Percentiles rank a stretch among this genome's conserved stretches.
phyloP scores from a whole-genome alignment of 2,329 filamentous ascomycete genomes.

The Cladosporium sp. region DNA sequence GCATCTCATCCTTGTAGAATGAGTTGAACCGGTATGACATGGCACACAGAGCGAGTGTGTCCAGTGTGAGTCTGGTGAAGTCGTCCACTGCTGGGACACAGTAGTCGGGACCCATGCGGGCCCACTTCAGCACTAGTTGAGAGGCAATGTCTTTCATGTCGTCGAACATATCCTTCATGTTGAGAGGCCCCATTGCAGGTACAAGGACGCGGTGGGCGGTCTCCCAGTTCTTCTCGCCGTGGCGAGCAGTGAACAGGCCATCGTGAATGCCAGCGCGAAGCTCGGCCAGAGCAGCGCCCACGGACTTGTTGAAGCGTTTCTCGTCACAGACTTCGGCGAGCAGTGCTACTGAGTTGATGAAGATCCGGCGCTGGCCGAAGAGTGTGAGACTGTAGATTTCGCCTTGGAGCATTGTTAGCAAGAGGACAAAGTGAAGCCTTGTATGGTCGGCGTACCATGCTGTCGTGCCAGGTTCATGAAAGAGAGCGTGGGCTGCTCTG shows the following conservation, averaged over 20 bases:
- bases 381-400: conserved; percentile 21
- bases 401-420: conserved; percentile 7
- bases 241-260: conserved; percentile 60
- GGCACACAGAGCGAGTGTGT: conserved; percentile 67
- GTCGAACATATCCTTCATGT: conserved; percentile 63
- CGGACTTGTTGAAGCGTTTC: conserved; percentile 53
- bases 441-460: conserved; percentile 16
- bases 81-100: conserved; percentile 61
- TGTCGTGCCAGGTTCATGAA: conserved; percentile 48
- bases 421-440: background rate
- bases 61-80: conserved; percentile 68
- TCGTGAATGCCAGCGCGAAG: conserved; percentile 59
- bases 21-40: conserved; percentile 72
- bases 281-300: conserved; percentile 49
- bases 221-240: conserved; percentile 33
- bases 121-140: conserved; percentile 34
- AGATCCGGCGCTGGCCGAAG: conserved; percentile 17
- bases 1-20: conserved; percentile 64
- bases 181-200: conserved; percentile 65
- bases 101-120: conserved; percentile 48
- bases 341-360: conserved; percentile 24
- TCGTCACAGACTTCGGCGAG: conserved; percentile 40
- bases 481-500: conserved; percentile 50
- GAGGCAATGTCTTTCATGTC: conserved; percentile 15
- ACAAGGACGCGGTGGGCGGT: conserved; percentile 53